Percentiles rank a stretch among this genome's conserved stretches.
These are phyloP conservation scores for Boehmeria nivea DNA, from an alignment of 306 rosid genomes.

Conservation along the genomic window DNA sequence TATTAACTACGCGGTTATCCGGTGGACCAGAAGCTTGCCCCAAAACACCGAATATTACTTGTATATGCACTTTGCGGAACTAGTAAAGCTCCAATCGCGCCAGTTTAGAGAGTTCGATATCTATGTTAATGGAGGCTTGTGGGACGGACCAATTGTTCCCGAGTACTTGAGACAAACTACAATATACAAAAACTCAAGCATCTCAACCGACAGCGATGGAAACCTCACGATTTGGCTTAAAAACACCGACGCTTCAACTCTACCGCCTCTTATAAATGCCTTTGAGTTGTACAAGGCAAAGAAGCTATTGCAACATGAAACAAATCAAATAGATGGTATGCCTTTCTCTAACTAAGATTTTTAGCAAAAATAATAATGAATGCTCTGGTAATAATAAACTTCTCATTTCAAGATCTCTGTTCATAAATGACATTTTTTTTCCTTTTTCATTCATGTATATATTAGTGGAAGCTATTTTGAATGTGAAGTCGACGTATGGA, in stretches of 20 bases:
- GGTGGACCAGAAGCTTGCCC: neutral
- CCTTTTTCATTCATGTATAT: neutral
- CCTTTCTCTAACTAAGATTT: neutral
- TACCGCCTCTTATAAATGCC: conserved; percentile 52
- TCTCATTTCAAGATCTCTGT: too few species aligned
- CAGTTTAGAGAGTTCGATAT: conserved; percentile 30
- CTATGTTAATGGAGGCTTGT: conserved; percentile 20
- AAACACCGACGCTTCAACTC: conserved; percentile 25
- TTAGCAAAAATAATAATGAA: too few species aligned
- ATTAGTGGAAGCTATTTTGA: conserved; percentile 33
- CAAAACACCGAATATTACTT: conserved; percentile 11
- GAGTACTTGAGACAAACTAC: conserved; percentile 4
- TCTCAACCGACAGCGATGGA: neutral
- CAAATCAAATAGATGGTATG: conserved; percentile 37
- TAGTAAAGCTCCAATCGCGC: conserved; percentile 22
- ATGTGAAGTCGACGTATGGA: conserved; percentile 23
- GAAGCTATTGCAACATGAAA: conserved; percentile 24
- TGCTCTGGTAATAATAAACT: too few species aligned
- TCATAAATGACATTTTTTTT: neutral
- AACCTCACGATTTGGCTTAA: conserved; percentile 1
- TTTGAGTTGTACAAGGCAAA: conserved; percentile 30
- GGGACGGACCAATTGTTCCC: conserved; percentile 8
- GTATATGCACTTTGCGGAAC: conserved; percentile 49
- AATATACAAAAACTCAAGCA: neutral
- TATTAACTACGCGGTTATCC: conserved; percentile 4